Base-by-base conservation (phyloP, 352 stramenopile species). In the Phytophthora megakarya region DNA sequence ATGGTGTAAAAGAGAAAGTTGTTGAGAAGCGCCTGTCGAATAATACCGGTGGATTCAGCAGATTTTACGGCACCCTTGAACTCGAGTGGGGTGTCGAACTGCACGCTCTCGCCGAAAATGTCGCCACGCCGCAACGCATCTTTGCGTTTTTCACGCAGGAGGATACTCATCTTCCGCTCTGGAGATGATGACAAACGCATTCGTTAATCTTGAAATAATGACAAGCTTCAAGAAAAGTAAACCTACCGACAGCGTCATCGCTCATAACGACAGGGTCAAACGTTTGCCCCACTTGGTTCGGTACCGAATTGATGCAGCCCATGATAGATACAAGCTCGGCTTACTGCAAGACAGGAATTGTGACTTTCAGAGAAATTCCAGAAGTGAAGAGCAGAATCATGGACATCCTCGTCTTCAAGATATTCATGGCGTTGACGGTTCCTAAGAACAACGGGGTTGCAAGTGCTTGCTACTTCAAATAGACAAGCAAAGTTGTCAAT, bases 1-100 rank as follows among this genome's bases (percentile, higher is more conserved):
- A 89, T 87, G 2, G 79, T 81, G 48, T 80, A 87, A 50, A 90
- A 87, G 42, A 90, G 69, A 39, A 86, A 87, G 61, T 90, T 90
- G 59, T 68, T 80, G n/a, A 76, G 57, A 33, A 92, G 69, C 11
- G 83, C 70, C 37, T 88, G 75, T 19, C 80, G 65, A 53, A 92
- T 92, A 40, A 86, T 49, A 8, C 62, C 52, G 6, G 49, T 74
- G 15, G 75, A 79, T 32, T 84, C 78, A 9, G 72, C 37, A 13
- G 74, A 72, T 63, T 91, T 91, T 11, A 55, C 57, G 5, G 81
- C 58, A 19, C 59, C 51, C 19, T 63, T 62, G 16, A 72, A 50
- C 19, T 83, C 70, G 12, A 85, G 66, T 22, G 83, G 74, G 10
- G 69, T 64, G 62, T 87, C 77, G 23, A 90, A 77, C 40, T 86